Base-by-base conservation (phyloP, 2,329 filamentous ascomycete genomes). In the Huntiella savannae region DNA sequence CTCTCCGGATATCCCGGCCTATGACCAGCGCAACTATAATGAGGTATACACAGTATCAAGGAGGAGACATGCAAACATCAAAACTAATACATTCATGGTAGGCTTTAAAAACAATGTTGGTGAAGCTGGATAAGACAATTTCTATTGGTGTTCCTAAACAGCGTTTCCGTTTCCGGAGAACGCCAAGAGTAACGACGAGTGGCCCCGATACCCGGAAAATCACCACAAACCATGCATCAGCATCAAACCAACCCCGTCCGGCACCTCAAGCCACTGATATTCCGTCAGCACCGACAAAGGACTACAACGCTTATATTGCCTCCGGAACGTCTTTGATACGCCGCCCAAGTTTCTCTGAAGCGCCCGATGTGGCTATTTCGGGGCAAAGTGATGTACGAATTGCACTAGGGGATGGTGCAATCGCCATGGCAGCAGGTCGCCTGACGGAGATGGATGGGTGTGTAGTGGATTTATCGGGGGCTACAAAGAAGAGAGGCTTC, bases 21-120 rank as follows among this genome's bases (percentile, higher is more conserved):
- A 95, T 58, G 91, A 96, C 56, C 84, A 91, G 59, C 76, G 83
- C 54, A 79, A 81, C 17, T 96, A 94, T 57, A 74, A 79, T 38
- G 77, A 87, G 64, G 83, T 86, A 62, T 46, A 56, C 49, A 19
- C 40, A 34, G n/a, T 10, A 15, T 34, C 19, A 35, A 6, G 15
- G 7, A 28, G 17, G 33, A 12, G 22, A 12, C 22, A 28, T 22
- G 19, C 28, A 17, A 41, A 17, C 22, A 19, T 11, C 3, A 15
- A 15, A 19, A 33, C 32, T 55, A 37, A 52, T 39, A 15, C 12
- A 5, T 12, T 34, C 8, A 16, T 44, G 36, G 8, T 54, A 85
- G 75, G 74, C 82, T 16, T 77, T 95, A 61, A 93, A 91, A 66
- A 71, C 71, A 12, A 66, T 95, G 11, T 79, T 79, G 13, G 82